phyloP scores from a whole-genome alignment of 805 yeast genomes.

The Diddensiella santjacobensis region DNA sequence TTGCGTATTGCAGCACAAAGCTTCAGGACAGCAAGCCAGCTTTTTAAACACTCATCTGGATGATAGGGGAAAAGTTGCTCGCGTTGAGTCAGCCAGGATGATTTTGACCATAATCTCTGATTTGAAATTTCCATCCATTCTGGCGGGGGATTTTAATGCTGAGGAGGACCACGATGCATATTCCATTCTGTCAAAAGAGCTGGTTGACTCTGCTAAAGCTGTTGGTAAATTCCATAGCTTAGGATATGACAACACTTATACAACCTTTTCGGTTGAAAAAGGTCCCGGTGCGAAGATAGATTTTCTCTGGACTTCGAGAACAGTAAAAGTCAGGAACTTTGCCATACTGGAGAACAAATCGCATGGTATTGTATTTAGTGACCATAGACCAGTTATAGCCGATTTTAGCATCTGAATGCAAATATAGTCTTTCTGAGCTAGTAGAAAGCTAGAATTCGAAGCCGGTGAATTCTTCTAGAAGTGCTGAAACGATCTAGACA shows the following conservation, averaged over 20 bases:
- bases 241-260: constrained; percentile 41
- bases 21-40: constrained; percentile 24
- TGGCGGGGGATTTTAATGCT: constrained; percentile 59
- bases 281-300: constrained; percentile 33
- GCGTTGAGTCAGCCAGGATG: constrained; percentile 44
- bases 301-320: constrained; percentile 41
- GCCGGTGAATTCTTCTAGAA: too few relatives aligned
- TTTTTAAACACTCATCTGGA: constrained; percentile 51
- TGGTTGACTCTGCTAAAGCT: constrained; percentile 32
- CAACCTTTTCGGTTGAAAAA: constrained; percentile 48
- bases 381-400: constrained; percentile 20
- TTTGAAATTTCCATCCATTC: constrained; percentile 39
- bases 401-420: constrained; percentile 8
- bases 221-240: background rate
- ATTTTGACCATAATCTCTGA: constrained; percentile 33
- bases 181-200: constrained; percentile 37
- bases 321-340: background rate
- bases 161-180: constrained; percentile 42
- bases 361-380: constrained; percentile 9
- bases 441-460: background rate
- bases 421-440: background rate
- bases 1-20: constrained; percentile 30
- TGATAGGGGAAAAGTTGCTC: constrained; percentile 44
- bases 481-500: too few relatives aligned
- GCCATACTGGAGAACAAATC: constrained; percentile 9